Evolutionary conservation across 768 basidiomycete genomes (phyloP).

Genomic region (Arthromyces matolae): DNA sequence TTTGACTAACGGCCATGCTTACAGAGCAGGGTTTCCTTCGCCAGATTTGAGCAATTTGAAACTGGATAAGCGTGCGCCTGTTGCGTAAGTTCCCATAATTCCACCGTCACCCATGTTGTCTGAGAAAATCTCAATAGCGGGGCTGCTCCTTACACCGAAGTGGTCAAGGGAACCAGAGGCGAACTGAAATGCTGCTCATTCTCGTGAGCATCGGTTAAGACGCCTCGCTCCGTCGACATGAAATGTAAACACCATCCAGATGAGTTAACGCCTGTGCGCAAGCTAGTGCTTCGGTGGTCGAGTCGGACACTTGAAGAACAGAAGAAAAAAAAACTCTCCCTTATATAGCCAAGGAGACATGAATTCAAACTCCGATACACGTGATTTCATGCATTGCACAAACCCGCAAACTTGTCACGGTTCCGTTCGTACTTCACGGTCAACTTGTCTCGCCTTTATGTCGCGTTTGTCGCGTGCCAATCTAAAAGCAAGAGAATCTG

Average conservation of each 20-base stretch:
- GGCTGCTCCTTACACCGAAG: background rate
- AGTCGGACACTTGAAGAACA: slow-evolving; percentile 56
- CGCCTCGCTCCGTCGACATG: too few relatives aligned
- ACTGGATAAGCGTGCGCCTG: slow-evolving; percentile 6
- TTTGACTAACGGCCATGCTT: background rate
- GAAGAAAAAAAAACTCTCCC: slow-evolving; percentile 16
- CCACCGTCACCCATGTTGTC: background rate
- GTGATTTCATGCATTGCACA: slow-evolving; percentile 5
- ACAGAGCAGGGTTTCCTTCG: slow-evolving; percentile 12
- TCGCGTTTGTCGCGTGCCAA: slow-evolving; percentile 50
- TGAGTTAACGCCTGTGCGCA: too few relatives aligned
- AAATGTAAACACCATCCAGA: too few relatives aligned
- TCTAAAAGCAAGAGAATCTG: slow-evolving; percentile 61
- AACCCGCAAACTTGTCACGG: background rate
- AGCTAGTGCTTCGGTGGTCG: too few relatives aligned
- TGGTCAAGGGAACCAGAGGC: too few relatives aligned
- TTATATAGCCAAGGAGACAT: slow-evolving; percentile 32
- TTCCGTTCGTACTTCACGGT: background rate
- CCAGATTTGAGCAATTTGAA: slow-evolving; percentile 11
- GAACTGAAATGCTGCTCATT: too few relatives aligned
- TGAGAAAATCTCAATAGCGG: background rate
- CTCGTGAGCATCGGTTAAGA: too few relatives aligned
- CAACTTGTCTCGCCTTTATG: slow-evolving; percentile 28
- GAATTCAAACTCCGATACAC: slow-evolving; percentile 16
- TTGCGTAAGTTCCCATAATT: slow-evolving; percentile 3